Conservation (phyloP, 106 monocot genomes). For the Acorus gramineus region DNA sequence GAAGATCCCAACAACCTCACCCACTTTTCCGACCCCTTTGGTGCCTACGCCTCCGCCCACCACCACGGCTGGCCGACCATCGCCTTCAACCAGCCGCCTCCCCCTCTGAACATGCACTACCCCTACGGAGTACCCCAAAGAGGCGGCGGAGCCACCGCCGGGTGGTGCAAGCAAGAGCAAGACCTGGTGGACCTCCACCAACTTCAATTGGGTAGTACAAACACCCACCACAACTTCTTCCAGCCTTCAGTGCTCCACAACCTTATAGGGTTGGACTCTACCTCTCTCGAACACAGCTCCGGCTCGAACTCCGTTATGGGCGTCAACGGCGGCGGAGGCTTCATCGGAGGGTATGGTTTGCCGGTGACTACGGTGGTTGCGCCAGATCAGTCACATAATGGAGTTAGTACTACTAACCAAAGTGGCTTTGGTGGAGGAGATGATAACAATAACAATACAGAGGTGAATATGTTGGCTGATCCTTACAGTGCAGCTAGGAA, state of each 20-base stretch:
- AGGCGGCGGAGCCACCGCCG: background rate
- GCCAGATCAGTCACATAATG: constrained; percentile 1
- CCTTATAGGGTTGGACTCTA: constrained; percentile 26
- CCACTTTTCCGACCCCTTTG: constrained; percentile 20
- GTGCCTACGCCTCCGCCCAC: constrained; percentile 22
- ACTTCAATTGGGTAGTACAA: constrained; percentile 20
- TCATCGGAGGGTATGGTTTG: constrained; percentile 21
- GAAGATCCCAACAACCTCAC: constrained; percentile 21
- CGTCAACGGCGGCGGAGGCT: background rate
- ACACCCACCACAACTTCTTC: constrained; percentile 57
- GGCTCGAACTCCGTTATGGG: constrained; percentile 46
- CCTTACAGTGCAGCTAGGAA: constrained; percentile 22
- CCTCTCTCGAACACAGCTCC: constrained; percentile 53
- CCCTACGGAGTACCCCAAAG: constrained; percentile 20
- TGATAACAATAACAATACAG: constrained; percentile 30
- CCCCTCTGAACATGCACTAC: constrained; percentile 20
- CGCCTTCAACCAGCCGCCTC: constrained; percentile 50
- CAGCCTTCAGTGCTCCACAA: constrained; percentile 32
- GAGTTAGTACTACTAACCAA: constrained; percentile 11
- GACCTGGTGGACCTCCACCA: constrained; percentile 51
- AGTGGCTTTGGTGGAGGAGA: constrained; percentile 17
- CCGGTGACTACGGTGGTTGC: constrained; percentile 28
- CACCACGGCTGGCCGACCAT: constrained; percentile 53
- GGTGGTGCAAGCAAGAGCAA: constrained; percentile 72
- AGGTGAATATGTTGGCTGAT: constrained; percentile 35